phyloP scores from a whole-genome alignment of 257 asterid species.

The Nicotiana undulata region DNA sequence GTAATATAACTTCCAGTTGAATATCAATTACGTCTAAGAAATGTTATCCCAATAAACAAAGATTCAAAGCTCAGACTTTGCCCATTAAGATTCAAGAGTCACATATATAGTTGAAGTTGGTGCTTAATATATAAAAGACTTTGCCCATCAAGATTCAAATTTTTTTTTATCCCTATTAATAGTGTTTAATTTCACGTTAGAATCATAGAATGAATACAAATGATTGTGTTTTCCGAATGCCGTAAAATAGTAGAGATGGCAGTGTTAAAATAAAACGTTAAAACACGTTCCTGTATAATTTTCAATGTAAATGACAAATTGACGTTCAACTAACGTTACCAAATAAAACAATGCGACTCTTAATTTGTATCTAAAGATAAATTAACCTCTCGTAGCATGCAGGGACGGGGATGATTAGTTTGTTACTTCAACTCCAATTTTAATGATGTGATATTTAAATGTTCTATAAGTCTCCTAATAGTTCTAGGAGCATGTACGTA shows the following conservation, averaged over 20 bases:
- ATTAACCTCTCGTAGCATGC: background rate
- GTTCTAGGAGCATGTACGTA: background rate
- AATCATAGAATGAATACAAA: background rate
- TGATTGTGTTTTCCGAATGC: background rate
- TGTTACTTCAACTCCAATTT: background rate
- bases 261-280: background rate
- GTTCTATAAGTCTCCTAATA: background rate
- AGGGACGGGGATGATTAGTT: background rate
- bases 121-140: background rate
- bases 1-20: background rate
- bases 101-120: background rate
- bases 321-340: background rate
- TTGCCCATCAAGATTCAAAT: too few relatives aligned
- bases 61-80: background rate
- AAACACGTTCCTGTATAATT: too few relatives aligned
- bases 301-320: background rate
- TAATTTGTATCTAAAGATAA: background rate
- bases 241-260: background rate
- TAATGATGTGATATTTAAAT: background rate
- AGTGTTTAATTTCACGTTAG: background rate
- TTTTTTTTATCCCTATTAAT: background rate
- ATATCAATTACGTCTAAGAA: background rate
- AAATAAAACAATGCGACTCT: background rate
- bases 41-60: background rate
- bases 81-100: background rate